Evolutionary conservation across 192 early-diverging fungal species (phyloP), one percentile per base, ranked within the genome.

Genomic region (Backusella macrospora): DNA sequence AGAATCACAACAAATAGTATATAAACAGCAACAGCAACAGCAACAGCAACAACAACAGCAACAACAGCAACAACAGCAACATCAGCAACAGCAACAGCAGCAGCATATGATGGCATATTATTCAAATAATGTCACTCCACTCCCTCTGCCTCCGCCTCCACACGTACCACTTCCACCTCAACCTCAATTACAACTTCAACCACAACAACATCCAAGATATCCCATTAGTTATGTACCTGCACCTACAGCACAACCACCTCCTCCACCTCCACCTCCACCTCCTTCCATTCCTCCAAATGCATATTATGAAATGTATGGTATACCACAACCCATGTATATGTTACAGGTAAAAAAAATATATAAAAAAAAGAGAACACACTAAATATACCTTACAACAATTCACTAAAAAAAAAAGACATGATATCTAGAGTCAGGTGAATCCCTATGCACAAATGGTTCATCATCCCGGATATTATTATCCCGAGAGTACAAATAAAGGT

Each of bases 241-340:
- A 29, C 72, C 59, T 12, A 23, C 72, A 15, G 26, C 34, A 21
- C 62, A 38, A 18, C 26, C 39, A 12, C 62, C 72, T 47, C 62
- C 72, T 47, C 37, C 71, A 13, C 48, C 59, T 13, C 62, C 52
- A 5, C 48, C 71, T 48, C 48, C 59, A 3, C 62, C 52, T 9
- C 48, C 71, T 48, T 71, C 48, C 16, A 29, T 42, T 7, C 59
- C 71, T 8, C 23, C 62, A 29, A 44, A 64, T 38, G 47, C 49
- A 23, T 73, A 73, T 44, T 39, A 73, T 63, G 72, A 73, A 39
- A 49, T 62, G 37, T 62, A 73, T 62, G 72, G 59, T 23, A n/a
- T 34, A 34, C 69, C 42, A 44, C 68, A 69, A 49, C 69, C 42
- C 42, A 76, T 80, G 79, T 80, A 80, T 64, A 80, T 80, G 74